Evolutionary conservation across 495 filamentous ascomycete genomes (phyloP).

Genomic region (Amphirosellinia nigrospora): DNA sequence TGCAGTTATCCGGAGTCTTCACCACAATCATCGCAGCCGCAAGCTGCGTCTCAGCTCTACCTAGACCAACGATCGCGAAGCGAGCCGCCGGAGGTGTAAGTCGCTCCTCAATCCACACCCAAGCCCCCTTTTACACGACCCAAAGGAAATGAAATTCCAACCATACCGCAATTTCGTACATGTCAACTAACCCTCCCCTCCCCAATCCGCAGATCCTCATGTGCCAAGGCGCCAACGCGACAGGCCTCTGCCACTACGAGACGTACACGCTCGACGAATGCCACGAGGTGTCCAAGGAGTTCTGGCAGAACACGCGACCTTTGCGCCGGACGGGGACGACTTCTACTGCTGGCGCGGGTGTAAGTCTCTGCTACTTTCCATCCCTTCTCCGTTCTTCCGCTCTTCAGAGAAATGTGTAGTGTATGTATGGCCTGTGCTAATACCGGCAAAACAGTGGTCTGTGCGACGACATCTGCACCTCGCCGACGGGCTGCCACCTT

Average conservation of each 20-base stretch:
- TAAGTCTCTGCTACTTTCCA: constrained; percentile 25
- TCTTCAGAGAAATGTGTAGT: too few species aligned
- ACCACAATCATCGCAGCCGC: constrained; percentile 28
- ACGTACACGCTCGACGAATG: constrained; percentile 46
- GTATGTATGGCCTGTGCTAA: not conserved
- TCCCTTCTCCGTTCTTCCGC: not conserved
- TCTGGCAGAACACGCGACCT: constrained; percentile 45
- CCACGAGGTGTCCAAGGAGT: constrained; percentile 42
- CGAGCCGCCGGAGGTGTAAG: constrained; percentile 43
- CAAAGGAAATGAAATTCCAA: not conserved
- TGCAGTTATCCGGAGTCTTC: constrained; percentile 34
- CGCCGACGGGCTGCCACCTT: constrained; percentile 54
- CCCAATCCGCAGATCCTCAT: constrained; percentile 41
- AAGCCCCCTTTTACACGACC: not conserved
- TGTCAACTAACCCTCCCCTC: constrained; percentile 6
- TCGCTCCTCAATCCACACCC: constrained; percentile 23
- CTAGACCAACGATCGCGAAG: constrained; percentile 29
- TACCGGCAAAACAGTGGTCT: constrained; percentile 24
- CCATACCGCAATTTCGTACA: not conserved
- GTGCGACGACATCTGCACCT: constrained; percentile 49
- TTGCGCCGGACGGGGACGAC: constrained; percentile 48
- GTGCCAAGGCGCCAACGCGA: constrained; percentile 50
- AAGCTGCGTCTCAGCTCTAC: constrained; percentile 29
- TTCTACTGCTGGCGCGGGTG: constrained; percentile 49
- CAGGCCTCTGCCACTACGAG: constrained; percentile 44